These are phyloP conservation scores for Ophiostoma novo-ulmi DNA, from an alignment of 2,329 filamentous ascomycete species.

Conservation along the genomic window DNA sequence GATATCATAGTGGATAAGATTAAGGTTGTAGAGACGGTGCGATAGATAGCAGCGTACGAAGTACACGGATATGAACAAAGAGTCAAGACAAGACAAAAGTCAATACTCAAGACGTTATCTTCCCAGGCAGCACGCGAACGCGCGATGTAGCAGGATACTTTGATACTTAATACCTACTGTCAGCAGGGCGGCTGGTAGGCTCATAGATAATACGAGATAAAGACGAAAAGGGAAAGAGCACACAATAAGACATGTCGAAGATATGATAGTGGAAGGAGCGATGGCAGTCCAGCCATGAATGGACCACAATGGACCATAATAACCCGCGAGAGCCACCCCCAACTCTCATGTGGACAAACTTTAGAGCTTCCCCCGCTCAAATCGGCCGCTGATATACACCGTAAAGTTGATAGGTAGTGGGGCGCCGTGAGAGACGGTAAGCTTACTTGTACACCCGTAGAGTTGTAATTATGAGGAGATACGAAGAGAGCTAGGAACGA, in stretches of 20 bases:
- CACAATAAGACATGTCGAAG: conserved; percentile 14
- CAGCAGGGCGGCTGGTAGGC: conserved; percentile 7
- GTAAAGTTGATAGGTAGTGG: conserved; percentile 16
- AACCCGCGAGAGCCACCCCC: conserved; percentile 14
- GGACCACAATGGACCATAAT: not conserved
- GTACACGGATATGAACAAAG: not conserved
- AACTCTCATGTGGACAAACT: conserved; percentile 18
- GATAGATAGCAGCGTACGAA: not conserved
- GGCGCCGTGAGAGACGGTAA: conserved; percentile 11
- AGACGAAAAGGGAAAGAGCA: conserved; percentile 2
- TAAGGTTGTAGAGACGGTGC: not conserved
- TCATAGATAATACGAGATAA: conserved; percentile 3
- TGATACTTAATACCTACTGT: not conserved
- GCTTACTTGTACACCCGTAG: not conserved
- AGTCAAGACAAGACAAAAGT: not conserved
- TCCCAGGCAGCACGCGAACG: conserved; percentile 13
- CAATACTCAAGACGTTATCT: not conserved
- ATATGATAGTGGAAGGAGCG: conserved; percentile 8
- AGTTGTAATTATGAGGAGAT: not conserved
- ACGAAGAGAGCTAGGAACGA: not conserved
- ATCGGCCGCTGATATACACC: conserved; percentile 17
- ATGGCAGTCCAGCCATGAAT: conserved; percentile 9
- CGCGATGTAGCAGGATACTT: not conserved
- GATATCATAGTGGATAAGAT: not conserved
- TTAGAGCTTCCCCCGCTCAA: conserved; percentile 18